These are phyloP conservation scores for Neopestalotiopsis rosae DNA, from an alignment of 2,329 filamentous ascomycete species.

Conservation along the genomic window DNA sequence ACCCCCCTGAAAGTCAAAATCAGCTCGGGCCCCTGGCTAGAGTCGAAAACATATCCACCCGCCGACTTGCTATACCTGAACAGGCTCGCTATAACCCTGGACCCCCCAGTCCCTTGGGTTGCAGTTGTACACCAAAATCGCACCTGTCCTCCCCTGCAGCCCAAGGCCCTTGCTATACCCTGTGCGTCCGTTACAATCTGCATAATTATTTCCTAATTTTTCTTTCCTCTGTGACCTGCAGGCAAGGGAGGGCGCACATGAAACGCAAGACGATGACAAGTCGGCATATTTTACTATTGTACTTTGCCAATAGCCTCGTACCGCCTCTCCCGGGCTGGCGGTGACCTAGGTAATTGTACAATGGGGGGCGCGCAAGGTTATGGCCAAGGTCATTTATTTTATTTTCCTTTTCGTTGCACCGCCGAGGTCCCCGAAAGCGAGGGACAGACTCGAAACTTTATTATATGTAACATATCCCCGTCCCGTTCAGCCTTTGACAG, in stretches of 20 bases:
- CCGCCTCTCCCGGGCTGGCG: neutral
- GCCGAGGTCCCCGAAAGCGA: neutral
- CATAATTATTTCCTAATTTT: neutral
- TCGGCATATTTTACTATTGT: neutral
- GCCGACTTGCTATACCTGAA: constrained; percentile 10
- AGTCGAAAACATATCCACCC: neutral
- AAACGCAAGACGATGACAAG: constrained; percentile 7
- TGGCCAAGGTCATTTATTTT: neutral
- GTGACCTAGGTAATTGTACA: neutral
- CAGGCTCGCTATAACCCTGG: neutral
- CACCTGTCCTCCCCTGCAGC: neutral
- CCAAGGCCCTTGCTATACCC: constrained; percentile 1
- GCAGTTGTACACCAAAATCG: neutral
- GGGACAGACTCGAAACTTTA: neutral
- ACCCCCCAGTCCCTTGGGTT: neutral
- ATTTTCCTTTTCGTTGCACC: neutral
- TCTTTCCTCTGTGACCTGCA: neutral
- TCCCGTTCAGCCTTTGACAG: neutral
- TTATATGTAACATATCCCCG: neutral
- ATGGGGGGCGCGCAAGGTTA: neutral
- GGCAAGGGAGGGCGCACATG: neutral
- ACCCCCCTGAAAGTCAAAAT: constrained; percentile 8
- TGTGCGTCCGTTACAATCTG: constrained; percentile 1
- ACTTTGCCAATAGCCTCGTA: neutral
- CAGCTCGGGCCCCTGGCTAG: constrained; percentile 11